phyloP scores from a whole-genome alignment of 129 eudicot genomes.

The Artemisia annua region DNA sequence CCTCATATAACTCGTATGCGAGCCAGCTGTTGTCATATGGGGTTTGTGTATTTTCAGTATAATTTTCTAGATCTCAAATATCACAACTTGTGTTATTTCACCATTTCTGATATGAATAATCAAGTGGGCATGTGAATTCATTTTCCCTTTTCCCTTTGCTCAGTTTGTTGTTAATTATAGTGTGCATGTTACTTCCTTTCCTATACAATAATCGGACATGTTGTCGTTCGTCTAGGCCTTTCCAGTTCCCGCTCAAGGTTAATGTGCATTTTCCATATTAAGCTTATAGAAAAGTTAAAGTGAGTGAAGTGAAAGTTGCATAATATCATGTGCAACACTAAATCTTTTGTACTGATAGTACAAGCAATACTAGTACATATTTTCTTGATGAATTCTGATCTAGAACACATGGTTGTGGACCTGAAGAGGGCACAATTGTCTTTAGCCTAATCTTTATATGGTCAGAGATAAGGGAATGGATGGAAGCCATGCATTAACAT shows the following conservation, averaged over 20 bases:
- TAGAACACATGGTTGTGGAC: conserved; percentile 53
- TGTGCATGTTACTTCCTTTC: neutral
- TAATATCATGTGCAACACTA: neutral
- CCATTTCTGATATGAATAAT: conserved; percentile 32
- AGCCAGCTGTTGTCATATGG: conserved; percentile 34
- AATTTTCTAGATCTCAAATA: conserved; percentile 29
- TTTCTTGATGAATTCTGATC: conserved; percentile 26
- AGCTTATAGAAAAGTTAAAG: neutral
- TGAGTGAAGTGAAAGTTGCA: conserved; percentile 2
- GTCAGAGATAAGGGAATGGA: conserved; percentile 47
- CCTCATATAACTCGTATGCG: conserved; percentile 27
- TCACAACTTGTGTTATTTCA: conserved; percentile 30
- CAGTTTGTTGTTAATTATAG: too few species aligned
- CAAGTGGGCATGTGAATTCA: conserved; percentile 32
- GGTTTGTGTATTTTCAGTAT: conserved; percentile 23
- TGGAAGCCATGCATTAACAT: conserved; percentile 44
- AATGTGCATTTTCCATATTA: neutral
- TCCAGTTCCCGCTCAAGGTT: neutral
- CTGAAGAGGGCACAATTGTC: conserved; percentile 27
- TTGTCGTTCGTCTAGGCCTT: neutral
- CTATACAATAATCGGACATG: neutral
- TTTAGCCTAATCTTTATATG: conserved; percentile 23
- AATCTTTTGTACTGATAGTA: conserved; percentile 19
- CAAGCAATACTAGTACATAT: conserved; percentile 1
- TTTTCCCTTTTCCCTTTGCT: neutral